Base-by-base conservation (phyloP, 2,329 filamentous ascomycete species). In the Phialophora macrospora region DNA sequence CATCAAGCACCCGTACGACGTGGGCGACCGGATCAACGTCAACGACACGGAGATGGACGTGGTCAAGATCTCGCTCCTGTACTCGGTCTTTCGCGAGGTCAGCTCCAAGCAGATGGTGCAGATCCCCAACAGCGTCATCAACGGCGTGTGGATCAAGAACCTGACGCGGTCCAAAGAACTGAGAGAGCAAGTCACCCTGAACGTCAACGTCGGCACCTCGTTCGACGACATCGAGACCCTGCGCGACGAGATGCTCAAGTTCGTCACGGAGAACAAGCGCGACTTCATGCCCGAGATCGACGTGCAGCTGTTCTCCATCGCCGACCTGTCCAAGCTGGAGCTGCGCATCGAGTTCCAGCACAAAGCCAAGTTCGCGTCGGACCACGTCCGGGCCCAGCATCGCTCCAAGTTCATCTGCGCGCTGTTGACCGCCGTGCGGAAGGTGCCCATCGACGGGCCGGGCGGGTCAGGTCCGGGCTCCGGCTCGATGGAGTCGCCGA, bases 81-180 rank as follows among this genome's bases (percentile, higher is more conserved):
- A 77, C 67, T 77, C 75, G 14, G 72, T 77, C 44, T 77, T 77
- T 68, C 68, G 72, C 9, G 72, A 75, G n/a, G 71, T 77, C 22
- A 72, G 74, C 57, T 74, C 72, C 60, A 71, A 72, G 57, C 70
- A 71, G 32, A 71, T 75, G 44, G 64, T 76, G 8, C 75, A 77
- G 55, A 75, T 77, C 55, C 75, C 76, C 5, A 77, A 79, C 67
- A 74, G 72, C 44, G 68, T 76, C 34, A 74, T 76, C 34, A 78
- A 76, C 63, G 73, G 69, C 14, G 68, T 75, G n/a, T 78, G 74
- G 74, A 76, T 79, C 60, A 75, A 78, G 66, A 79, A 79, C 60
- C 62, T 77, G 12, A 72, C 71, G 51, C 72, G 77, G 26, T 76
- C 75, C 63, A 74, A 74, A 66, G 71, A 73, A 4, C 76, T 78